Base-by-base conservation (phyloP, 768 basidiomycete genomes). In the Russula dissimulans region DNA sequence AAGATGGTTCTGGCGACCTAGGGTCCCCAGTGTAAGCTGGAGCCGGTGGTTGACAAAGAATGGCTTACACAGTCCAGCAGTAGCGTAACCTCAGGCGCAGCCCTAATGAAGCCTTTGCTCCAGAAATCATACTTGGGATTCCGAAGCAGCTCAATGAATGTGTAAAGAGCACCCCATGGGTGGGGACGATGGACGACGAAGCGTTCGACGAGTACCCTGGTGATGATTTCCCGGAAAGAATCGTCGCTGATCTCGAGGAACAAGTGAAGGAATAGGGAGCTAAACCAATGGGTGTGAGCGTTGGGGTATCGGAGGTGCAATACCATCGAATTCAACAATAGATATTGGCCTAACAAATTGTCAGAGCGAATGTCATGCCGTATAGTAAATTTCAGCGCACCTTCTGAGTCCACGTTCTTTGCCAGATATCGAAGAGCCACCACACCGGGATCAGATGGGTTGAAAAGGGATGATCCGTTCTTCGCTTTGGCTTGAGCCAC, bases 221-320 rank as follows among this genome's bases (percentile, higher is more conserved):
- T 89, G 76, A 89, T 80, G 64, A 91, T 81, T 70, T 94, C 90
- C 67, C 82, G 79, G 77, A 89, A 86, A 46, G 80, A 81, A 58
- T 89, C 88, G 61, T 84, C 83, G 68, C 84, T 82, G 62, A 89
- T 80, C 69, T 93, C 89, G 52, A 78, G 68, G 76, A 97, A 98
- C 46, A 95, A 81, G 71, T 93, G 83, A 54, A 98, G 81, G 56
- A 97, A 77, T 65, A 97, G 80, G 47, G 86, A 89, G 71, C 88
- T 91, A 80, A 95, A 98, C 93, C 95, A 99, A 72, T 92, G 89
- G 52, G 95, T 99, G 78, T 99, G 97, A 10, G 95, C 91, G 69
- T 95, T 97, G 36, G 97, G 95, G 79, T 95, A 98, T 68, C 97
- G 91, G 64, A 99, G 78, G 71, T 98, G 95, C 67, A 94, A 82